Conservation (phyloP, 257 asterid genomes). For the Capsicum baccatum region DNA sequence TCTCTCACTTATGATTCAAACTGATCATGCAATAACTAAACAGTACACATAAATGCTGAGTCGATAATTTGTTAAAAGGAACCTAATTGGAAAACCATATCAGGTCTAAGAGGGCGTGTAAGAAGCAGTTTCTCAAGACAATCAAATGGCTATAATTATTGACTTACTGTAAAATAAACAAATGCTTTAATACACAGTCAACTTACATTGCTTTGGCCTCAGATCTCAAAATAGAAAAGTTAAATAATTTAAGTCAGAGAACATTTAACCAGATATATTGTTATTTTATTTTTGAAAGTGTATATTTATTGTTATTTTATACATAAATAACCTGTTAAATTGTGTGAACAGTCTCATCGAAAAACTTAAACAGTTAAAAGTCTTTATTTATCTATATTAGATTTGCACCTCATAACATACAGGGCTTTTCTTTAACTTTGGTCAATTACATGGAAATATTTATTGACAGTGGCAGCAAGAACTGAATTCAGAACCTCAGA, state of each 20-base stretch:
- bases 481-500: not conserved
- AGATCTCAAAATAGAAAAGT: not conserved
- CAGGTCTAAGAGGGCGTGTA: not conserved
- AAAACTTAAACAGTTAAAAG: not conserved
- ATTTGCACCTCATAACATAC: not conserved
- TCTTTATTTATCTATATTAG: not conserved
- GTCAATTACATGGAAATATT: not conserved
- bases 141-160: slow-evolving; percentile 6
- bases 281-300: not conserved
- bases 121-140: not conserved
- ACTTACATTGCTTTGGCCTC: slow-evolving; percentile 12
- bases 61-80: not conserved
- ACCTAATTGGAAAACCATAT: not conserved
- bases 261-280: not conserved
- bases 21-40: not conserved
- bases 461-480: not conserved
- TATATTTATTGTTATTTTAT: not conserved
- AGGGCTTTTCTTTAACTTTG: not conserved
- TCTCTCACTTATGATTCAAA: not conserved
- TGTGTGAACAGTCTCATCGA: not conserved
- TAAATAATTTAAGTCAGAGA: not conserved
- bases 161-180: not conserved
- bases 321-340: slow-evolving; percentile 19
- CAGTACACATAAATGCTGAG: not conserved
- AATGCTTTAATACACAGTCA: not conserved